Evolutionary conservation across 805 yeast species (phyloP), one percentile per base, ranked within the genome.

Genomic region (Komagataella kurtzmanii): DNA sequence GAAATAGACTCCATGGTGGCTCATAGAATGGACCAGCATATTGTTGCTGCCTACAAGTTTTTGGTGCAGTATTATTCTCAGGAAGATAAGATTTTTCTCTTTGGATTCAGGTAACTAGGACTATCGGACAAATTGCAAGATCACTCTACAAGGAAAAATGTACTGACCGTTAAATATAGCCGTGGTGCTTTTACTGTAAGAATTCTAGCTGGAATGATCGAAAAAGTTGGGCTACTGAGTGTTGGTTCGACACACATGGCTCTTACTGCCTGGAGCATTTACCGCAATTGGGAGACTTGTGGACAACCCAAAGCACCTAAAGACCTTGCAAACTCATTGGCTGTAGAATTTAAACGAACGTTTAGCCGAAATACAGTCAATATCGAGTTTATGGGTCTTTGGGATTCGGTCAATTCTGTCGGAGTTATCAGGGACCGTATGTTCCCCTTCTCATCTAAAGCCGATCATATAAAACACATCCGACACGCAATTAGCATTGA

Each of bases 121-220:
- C 49, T 17, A 6, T 30, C 6, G 40, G 5, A 30, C 14, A 10
- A 30, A 30, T 10, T 30, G 40, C 12, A 30, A 30, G 14, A 21
- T 30, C 40, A 6, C 12, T 30, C 12, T 30, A 5, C 40, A 30
- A 47, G 17, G 14, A 48, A 12, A 14, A 10, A 24, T 24, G 30
- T 53, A 17, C 19, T 17, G 21, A 48, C 52, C 12, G 14, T 10
- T 30, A 18, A 8, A 14, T n/a, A 6, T 47, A 63, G 67, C 50
- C 68, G 88, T 24, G 89, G 88, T 8, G 83, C 86, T 4, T 81
- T 80, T 58, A 71, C 79, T 4, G 86, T 85, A 0, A 68, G 87
- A 47, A 78, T 82, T 1, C 61, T 83, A 19, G 77, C 82, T 2
- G 85, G 85, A 1, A 78, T 83, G 85, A 65, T 83, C 14, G 83